These are phyloP conservation scores for Leishmania aethiopica DNA, from an alignment of 208 protist species.

Conservation along the genomic window DNA sequence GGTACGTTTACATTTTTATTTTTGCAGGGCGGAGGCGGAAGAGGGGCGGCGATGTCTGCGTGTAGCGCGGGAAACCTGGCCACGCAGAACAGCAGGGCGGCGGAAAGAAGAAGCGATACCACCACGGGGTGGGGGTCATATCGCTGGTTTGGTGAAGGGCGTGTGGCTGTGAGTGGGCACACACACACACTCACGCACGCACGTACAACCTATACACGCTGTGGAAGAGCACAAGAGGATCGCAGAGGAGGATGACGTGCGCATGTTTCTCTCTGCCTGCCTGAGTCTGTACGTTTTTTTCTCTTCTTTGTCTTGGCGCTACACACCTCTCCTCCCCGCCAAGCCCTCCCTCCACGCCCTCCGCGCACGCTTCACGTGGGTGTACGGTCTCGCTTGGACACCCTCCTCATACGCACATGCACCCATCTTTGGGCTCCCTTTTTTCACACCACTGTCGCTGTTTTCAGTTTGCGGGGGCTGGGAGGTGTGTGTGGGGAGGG, in stretches of 20 bases:
- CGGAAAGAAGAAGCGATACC: neutral
- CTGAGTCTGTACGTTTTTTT: neutral
- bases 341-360: neutral
- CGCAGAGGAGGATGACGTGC: neutral
- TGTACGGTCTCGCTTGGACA: neutral
- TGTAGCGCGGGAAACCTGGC: neutral
- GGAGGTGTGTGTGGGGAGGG: too few relatives aligned
- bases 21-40: neutral
- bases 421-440: neutral
- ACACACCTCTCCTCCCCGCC: too few relatives aligned
- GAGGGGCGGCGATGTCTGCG: neutral
- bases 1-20: neutral
- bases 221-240: neutral
- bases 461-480: neutral
- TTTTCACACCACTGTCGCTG: neutral
- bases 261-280: neutral
- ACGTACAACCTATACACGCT: neutral
- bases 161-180: neutral
- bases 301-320: neutral
- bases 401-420: slow-evolving; percentile 2
- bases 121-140: neutral
- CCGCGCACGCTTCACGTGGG: neutral
- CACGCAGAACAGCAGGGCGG: neutral
- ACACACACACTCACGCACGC: neutral
- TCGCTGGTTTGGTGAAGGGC: neutral